Evolutionary conservation across 106 monocot species (phyloP).

Genomic region (Acorus gramineus): DNA sequence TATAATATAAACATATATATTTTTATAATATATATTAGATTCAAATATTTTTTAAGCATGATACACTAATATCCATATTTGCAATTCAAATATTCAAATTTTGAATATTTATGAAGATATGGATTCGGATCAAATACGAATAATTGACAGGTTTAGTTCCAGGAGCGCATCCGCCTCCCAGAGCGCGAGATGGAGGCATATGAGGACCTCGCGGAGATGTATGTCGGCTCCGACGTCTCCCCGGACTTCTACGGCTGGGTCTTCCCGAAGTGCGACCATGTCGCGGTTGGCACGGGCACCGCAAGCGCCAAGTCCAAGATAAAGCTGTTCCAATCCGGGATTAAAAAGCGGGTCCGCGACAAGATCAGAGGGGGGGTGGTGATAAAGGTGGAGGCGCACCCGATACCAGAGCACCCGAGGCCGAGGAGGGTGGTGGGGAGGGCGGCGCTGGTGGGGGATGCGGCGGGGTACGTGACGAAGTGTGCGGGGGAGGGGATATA

Average conservation of each 20-base stretch:
- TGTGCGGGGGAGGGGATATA: slow-evolving; percentile 91
- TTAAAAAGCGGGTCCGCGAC: slow-evolving; percentile 25
- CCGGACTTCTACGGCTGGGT: slow-evolving; percentile 97
- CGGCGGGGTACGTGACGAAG: slow-evolving; percentile 81
- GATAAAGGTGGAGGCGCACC: slow-evolving; percentile 75
- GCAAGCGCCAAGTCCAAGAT: slow-evolving; percentile 37
- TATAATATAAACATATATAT: too few species aligned
- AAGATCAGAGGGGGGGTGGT: slow-evolving; percentile 67
- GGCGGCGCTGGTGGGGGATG: slow-evolving; percentile 81
- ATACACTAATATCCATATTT: too few species aligned
- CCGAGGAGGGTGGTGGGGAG: slow-evolving; percentile 58
- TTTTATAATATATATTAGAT: too few species aligned
- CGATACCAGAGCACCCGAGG: slow-evolving; percentile 88
- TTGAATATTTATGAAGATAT: too few species aligned
- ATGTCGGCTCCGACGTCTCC: slow-evolving; percentile 75
- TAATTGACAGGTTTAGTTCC: too few species aligned
- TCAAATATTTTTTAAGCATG: too few species aligned
- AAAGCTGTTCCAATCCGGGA: slow-evolving; percentile 42
- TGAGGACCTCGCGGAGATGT: slow-evolving; percentile 81
- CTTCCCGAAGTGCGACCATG: slow-evolving; percentile 96
- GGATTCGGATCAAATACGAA: too few species aligned
- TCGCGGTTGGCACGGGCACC: slow-evolving; percentile 87
- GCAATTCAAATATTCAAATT: too few species aligned
- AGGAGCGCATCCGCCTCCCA: slow-evolving; percentile 75
- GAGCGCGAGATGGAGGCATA: slow-evolving; percentile 48